These are phyloP conservation scores for Prunus mongolica DNA, from an alignment of 306 rosid species.

Conservation along the genomic window DNA sequence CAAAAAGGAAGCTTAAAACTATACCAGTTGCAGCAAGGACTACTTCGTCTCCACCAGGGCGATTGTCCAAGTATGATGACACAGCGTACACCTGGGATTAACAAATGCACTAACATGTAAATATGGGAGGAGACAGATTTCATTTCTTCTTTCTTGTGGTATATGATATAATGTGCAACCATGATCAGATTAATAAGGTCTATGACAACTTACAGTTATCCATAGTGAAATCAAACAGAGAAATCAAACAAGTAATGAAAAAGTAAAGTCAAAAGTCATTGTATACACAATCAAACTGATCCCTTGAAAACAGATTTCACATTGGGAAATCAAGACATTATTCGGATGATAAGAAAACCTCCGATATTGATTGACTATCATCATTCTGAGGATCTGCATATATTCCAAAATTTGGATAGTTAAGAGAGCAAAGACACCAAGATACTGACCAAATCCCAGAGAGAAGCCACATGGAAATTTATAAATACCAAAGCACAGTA, in stretches of 20 bases:
- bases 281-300: neutral
- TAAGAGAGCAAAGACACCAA: neutral
- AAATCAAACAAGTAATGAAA: neutral
- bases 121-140: too few relatives aligned
- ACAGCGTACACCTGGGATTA: conserved; percentile 66
- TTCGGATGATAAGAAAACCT: neutral
- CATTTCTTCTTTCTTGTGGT: neutral
- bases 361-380: neutral
- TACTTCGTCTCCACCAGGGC: conserved; percentile 92
- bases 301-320: neutral
- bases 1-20: conserved; percentile 14
- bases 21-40: conserved; percentile 67
- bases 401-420: neutral
- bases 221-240: too few relatives aligned
- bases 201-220: neutral
- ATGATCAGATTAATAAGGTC: neutral
- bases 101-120: neutral
- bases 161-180: neutral
- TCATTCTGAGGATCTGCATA: neutral
- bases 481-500: neutral
- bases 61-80: conserved; percentile 77
- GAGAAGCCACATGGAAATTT: neutral
- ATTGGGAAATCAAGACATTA: neutral
- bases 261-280: neutral
- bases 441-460: neutral